Evolutionary conservation across 371 early-diverging fungal genomes (phyloP), one percentile per base, ranked within the genome.

Genomic region (Capillidium rhysosporum): DNA sequence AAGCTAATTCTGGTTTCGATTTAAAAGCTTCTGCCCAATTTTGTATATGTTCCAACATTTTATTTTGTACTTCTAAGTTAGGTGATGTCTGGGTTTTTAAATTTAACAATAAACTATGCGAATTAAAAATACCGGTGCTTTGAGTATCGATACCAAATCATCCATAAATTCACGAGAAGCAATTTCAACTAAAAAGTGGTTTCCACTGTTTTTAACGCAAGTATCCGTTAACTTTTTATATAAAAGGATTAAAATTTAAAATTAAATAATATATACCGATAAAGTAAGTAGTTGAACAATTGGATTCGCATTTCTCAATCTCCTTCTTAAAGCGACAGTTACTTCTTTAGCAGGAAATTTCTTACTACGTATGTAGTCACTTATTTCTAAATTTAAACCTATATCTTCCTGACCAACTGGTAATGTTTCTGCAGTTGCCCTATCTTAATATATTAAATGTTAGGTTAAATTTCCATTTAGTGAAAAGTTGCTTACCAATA

Each of bases 181-280:
- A 21, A 94, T 65, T 59, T 93, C 92, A 8, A 75, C 71, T 38
- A 93, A 66, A 61, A 95, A 89, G 38, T 77, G 77, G 40, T 70
- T 64, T 0, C 96, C 96, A 25, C 85, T 80, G 62, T 95, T 95
- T 65, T 95, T 95, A 29, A 93, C 87, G 61, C 91, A 90, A 20
- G 81, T 77, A 63, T 95, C 96, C 0, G 82, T 69, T 38, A 93
- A 66, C 88, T 87, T 57, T 18, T 40, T 24, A 28, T 24, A 34
- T n/a, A 28, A 49, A 34, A 28, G 40, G 18, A 28, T 39, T 47
- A 25, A 10, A 59, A 5, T 49, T 20, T 14, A 34, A 38, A 34
- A 30, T 54, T 4, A 28, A 39, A 29, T 34, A 20, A n/a, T 21
- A 20, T 54, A 59, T 73, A 89, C 87, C 51, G 80, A 85, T 52